Evolutionary conservation across 306 rosid species (phyloP).

Genomic region (Hylodesmum podocarpum): DNA sequence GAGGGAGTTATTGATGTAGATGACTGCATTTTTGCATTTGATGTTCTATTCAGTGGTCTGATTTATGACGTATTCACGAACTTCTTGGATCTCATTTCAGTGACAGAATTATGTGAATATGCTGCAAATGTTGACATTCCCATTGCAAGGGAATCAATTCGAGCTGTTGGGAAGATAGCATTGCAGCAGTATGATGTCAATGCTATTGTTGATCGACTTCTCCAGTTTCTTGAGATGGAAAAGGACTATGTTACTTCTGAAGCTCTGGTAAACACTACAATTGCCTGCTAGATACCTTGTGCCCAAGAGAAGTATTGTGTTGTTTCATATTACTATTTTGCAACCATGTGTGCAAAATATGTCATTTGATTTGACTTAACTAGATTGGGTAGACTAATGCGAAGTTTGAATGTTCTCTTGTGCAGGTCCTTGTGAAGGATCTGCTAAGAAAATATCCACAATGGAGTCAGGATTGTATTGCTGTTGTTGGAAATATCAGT

Average conservation of each 20-base stretch:
- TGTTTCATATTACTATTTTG: slow-evolving; percentile 24
- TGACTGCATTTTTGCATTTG: slow-evolving; percentile 6
- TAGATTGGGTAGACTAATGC: slow-evolving; percentile 15
- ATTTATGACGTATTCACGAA: slow-evolving; percentile 30
- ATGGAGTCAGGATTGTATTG: slow-evolving; percentile 99
- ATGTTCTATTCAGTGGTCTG: slow-evolving; percentile 22
- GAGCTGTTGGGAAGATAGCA: slow-evolving; percentile 99
- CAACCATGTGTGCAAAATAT: slow-evolving; percentile 4
- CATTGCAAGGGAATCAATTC: slow-evolving; percentile 98
- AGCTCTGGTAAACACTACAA: slow-evolving; percentile 76
- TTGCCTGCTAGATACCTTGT: slow-evolving; percentile 20
- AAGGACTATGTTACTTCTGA: slow-evolving; percentile 99
- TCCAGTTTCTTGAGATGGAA: slow-evolving; percentile 99
- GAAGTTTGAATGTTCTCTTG: slow-evolving; percentile 37
- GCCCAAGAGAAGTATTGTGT: background rate
- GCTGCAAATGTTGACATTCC: slow-evolving; percentile 99
- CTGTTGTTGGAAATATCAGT: slow-evolving; percentile 98
- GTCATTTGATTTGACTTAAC: slow-evolving; percentile 12
- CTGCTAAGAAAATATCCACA: slow-evolving; percentile 96
- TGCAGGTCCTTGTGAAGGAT: slow-evolving; percentile 98
- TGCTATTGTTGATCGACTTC: slow-evolving; percentile 98
- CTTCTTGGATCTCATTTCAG: slow-evolving; percentile 53
- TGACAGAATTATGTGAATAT: slow-evolving; percentile 97
- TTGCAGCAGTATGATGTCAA: slow-evolving; percentile 98
- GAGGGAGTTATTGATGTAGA: slow-evolving; percentile 9